phyloP scores from a whole-genome alignment of 805 yeast species.

The Maudiozyma serrabonitensis region DNA sequence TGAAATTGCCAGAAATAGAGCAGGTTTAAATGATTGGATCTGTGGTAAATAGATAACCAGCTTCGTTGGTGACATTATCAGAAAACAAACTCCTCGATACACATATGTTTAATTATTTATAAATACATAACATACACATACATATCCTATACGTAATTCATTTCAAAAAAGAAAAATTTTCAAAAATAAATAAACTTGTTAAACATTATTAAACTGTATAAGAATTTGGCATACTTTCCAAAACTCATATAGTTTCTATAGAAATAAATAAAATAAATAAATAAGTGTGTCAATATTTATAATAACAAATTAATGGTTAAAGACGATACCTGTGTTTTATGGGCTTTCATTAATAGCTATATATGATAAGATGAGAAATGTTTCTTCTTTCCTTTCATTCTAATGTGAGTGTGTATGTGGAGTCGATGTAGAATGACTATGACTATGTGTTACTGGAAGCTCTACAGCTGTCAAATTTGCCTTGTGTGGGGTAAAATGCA shows the following conservation, averaged over 20 bases:
- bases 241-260: too few species aligned
- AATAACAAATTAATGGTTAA: too few species aligned
- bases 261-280: too few species aligned
- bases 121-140: neutral
- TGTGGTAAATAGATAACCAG: conserved; percentile 7
- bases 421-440: conserved; percentile 8
- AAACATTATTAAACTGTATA: neutral
- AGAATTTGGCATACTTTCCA: too few species aligned
- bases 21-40: conserved; percentile 89
- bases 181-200: neutral
- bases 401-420: too few species aligned
- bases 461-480: neutral
- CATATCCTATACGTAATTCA: neutral
- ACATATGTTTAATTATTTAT: neutral
- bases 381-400: too few species aligned
- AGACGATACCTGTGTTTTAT: too few species aligned
- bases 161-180: neutral
- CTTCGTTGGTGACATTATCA: too few species aligned
- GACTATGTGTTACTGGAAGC: conserved; percentile 9
- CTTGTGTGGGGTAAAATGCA: neutral
- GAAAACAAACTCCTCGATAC: neutral
- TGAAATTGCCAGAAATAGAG: conserved; percentile 87
- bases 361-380: too few species aligned
- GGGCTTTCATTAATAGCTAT: too few species aligned
- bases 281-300: too few species aligned